Evolutionary conservation across 495 filamentous ascomycete genomes (phyloP).

Genomic region (Penicillium silybi): DNA sequence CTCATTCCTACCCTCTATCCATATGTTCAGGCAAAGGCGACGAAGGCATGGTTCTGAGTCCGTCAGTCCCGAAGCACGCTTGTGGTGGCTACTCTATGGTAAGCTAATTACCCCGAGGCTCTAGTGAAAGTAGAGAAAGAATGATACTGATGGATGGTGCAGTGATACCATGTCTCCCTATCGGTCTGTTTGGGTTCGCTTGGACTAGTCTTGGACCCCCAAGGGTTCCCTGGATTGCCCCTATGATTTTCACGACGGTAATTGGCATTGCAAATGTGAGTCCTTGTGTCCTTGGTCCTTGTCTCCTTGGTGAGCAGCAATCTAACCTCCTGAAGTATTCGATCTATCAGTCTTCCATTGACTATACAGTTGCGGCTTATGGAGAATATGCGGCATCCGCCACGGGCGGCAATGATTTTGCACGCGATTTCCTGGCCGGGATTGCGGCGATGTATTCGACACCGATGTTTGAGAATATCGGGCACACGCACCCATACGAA

Average conservation of each 20-base stretch:
- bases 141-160: neutral
- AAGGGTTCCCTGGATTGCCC: constrained; percentile 51
- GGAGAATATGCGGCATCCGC: constrained; percentile 70
- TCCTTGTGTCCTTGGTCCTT: neutral
- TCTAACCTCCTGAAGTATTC: constrained; percentile 31
- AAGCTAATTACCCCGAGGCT: too few relatives aligned
- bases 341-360: constrained; percentile 71
- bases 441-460: constrained; percentile 32
- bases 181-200: constrained; percentile 61
- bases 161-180: constrained; percentile 50
- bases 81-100: constrained; percentile 42
- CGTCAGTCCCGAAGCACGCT: constrained; percentile 24
- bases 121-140: too few relatives aligned
- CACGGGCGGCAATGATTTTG: constrained; percentile 58
- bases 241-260: constrained; percentile 50
- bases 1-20: constrained; percentile 55
- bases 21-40: constrained; percentile 40
- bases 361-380: constrained; percentile 72
- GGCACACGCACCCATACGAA: neutral
- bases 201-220: constrained; percentile 54
- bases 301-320: neutral
- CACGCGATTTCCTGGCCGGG: constrained; percentile 35
- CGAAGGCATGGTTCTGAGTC: constrained; percentile 35
- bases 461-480: constrained; percentile 16
- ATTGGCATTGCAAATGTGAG: constrained; percentile 54